Conservation (phyloP, 768 basidiomycete species). For the Chalciporus pseudorubinellus region DNA sequence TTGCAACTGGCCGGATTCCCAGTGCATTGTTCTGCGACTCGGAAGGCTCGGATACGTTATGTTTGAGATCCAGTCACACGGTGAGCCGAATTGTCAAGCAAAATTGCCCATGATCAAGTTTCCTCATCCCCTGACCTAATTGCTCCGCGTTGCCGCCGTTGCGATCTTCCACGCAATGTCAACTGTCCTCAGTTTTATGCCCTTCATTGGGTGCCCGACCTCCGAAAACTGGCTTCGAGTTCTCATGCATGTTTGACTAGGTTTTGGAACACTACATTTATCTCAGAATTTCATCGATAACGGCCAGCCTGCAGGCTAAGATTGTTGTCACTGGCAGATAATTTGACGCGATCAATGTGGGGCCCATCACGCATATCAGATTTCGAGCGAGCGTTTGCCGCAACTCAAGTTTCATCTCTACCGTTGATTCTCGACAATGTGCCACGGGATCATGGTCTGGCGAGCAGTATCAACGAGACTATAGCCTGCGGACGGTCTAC, state of each 20-base stretch:
- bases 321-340: background rate
- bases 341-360: background rate
- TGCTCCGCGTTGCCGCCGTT: too few relatives aligned
- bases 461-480: background rate
- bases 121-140: too few relatives aligned
- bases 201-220: slow-evolving; percentile 1
- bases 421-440: background rate
- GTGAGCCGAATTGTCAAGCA: too few relatives aligned
- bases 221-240: background rate
- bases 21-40: too few relatives aligned
- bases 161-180: too few relatives aligned
- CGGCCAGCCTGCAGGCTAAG: background rate
- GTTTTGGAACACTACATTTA: background rate
- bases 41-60: too few relatives aligned
- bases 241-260: background rate
- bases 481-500: background rate
- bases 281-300: background rate
- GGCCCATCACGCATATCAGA: background rate
- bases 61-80: too few relatives aligned
- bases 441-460: background rate
- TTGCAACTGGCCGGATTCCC: too few relatives aligned
- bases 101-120: too few relatives aligned
- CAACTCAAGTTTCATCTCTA: background rate
- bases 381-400: background rate
- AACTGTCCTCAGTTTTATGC: background rate